A percentile compares a stretch with the other conserved stretches of the same genome.
Evolutionary conservation across 208 protist species (phyloP).

Genomic region (Trypanosoma platydactyli): DNA sequence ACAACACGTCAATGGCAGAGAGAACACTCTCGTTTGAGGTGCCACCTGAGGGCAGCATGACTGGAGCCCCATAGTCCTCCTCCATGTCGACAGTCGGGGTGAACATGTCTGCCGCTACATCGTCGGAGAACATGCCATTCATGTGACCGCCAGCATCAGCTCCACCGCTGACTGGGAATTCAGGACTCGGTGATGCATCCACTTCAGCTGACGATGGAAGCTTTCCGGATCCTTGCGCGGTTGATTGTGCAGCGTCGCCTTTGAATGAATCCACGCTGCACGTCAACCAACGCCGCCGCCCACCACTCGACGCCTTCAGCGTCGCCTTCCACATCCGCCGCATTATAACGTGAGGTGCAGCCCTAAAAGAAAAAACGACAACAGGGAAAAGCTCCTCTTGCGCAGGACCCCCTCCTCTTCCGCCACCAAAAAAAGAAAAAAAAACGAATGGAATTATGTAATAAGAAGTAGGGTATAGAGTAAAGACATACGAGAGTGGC

Average conservation of each 20-base stretch:
- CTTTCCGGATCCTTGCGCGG: background rate
- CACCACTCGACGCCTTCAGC: background rate
- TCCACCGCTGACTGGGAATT: background rate
- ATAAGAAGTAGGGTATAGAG: background rate
- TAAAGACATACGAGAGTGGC: background rate
- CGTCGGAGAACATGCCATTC: slow-evolving; percentile 31
- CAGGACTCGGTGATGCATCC: background rate
- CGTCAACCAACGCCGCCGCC: background rate
- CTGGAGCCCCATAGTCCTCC: slow-evolving; percentile 9
- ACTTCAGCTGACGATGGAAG: background rate
- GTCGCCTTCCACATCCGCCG: slow-evolving; percentile 3
- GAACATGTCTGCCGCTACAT: slow-evolving; percentile 23
- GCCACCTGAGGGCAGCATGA: slow-evolving; percentile 1
- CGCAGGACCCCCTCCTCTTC: background rate
- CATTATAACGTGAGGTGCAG: slow-evolving; percentile 1
- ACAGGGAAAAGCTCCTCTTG: slow-evolving; percentile 4
- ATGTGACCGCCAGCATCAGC: background rate
- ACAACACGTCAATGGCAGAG: slow-evolving; percentile 76
- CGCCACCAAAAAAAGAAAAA: slow-evolving; percentile 1
- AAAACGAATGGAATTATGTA: background rate
- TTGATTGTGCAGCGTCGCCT: background rate
- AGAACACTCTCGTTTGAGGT: slow-evolving; percentile 50
- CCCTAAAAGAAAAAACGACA: background rate
- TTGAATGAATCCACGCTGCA: background rate
- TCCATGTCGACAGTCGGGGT: slow-evolving; percentile 31